phyloP scores from a whole-genome alignment of 2,329 filamentous ascomycete genomes.

The Chaetomiaceae sp. region DNA sequence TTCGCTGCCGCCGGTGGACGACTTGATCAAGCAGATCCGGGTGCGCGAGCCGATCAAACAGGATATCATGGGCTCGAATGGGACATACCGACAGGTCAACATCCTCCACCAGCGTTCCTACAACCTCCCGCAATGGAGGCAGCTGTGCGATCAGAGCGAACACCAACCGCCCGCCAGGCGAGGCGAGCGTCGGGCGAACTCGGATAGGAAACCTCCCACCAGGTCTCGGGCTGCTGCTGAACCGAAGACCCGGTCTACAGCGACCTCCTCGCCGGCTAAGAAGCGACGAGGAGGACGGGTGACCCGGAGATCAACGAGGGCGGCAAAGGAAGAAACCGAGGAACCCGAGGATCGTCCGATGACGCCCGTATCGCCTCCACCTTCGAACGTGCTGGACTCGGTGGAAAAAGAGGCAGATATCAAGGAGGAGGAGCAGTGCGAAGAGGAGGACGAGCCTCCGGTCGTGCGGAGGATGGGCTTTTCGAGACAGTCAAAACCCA shows the following conservation, averaged over 20 bases:
- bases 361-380: conserved; percentile 53
- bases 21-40: conserved; percentile 83
- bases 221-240: conserved; percentile 35
- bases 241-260: conserved; percentile 26
- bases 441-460: conserved; percentile 40
- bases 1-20: conserved; percentile 69
- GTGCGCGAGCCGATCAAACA: conserved; percentile 98
- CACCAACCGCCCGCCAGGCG: conserved; percentile 90
- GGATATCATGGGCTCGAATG: conserved; percentile 93
- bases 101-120: conserved; percentile 94
- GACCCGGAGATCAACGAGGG: conserved; percentile 25
- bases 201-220: conserved; percentile 44
- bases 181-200: conserved; percentile 69
- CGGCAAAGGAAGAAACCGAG: conserved; percentile 35
- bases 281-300: conserved; percentile 24
- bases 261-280: conserved; percentile 37
- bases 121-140: conserved; percentile 93
- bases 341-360: conserved; percentile 49
- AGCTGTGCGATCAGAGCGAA: conserved; percentile 88
- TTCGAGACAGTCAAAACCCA: conserved; percentile 46
- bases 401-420: conserved; percentile 44
- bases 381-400: conserved; percentile 42
- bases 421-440: conserved; percentile 40
- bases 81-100: conserved; percentile 94
- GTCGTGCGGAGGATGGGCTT: conserved; percentile 43